These are phyloP conservation scores for Strigomonas galati DNA, from an alignment of 208 protist genomes.

Conservation along the genomic window DNA sequence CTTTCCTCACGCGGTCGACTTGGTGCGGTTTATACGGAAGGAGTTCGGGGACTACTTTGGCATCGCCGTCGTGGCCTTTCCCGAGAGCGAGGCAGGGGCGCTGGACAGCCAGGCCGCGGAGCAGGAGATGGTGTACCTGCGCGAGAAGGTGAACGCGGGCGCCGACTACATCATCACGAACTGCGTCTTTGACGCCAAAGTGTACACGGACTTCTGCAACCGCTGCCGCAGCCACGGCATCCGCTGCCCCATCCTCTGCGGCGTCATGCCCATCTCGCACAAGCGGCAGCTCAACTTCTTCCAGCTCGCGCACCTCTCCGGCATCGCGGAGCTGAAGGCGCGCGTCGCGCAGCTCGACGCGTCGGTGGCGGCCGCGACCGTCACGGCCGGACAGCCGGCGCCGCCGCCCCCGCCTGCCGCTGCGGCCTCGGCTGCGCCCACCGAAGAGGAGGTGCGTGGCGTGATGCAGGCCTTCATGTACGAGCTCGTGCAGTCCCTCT, in stretches of 20 bases:
- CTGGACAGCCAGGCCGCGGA: slow-evolving; percentile 7
- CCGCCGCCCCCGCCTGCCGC: background rate
- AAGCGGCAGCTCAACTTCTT: slow-evolving; percentile 37
- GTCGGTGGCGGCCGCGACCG: slow-evolving; percentile 4
- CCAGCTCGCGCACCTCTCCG: slow-evolving; percentile 60
- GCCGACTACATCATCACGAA: slow-evolving; percentile 95
- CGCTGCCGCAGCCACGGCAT: slow-evolving; percentile 74
- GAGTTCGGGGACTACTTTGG: slow-evolving; percentile 93
- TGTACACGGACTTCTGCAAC: slow-evolving; percentile 72
- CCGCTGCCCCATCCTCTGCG: slow-evolving; percentile 83
- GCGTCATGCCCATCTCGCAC: slow-evolving; percentile 80
- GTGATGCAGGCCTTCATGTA: slow-evolving; percentile 33
- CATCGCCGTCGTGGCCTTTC: slow-evolving; percentile 79
- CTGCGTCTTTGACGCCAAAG: slow-evolving; percentile 87
- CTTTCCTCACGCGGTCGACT: slow-evolving; percentile 87
- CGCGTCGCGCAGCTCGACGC: slow-evolving; percentile 14
- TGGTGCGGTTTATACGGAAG: slow-evolving; percentile 88
- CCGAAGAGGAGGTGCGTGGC: slow-evolving; percentile 56
- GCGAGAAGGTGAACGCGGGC: slow-evolving; percentile 91
- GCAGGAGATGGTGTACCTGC: slow-evolving; percentile 74
- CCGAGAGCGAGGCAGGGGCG: slow-evolving; percentile 62
- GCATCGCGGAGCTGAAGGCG: slow-evolving; percentile 38
- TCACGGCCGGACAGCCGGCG: slow-evolving; percentile 46
- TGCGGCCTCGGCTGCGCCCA: background rate
- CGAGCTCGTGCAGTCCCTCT: slow-evolving; percentile 74